Conservation (phyloP, 2,329 filamentous ascomycete genomes). For the Aspergillus viridinutans region DNA sequence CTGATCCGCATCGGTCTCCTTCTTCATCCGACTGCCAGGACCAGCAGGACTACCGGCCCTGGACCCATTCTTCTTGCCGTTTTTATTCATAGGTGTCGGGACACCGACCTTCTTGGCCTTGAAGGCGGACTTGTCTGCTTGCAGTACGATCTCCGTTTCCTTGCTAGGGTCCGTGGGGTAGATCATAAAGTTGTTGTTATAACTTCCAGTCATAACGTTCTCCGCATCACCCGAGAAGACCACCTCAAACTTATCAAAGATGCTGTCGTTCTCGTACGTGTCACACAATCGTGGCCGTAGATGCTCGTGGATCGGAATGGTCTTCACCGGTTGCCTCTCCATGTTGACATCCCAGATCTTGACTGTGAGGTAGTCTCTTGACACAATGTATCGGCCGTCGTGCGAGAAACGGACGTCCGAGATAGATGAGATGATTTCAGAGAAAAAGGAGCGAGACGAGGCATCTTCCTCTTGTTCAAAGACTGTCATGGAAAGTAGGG, state of each 20-base stretch:
- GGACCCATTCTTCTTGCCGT: slow-evolving; percentile 81
- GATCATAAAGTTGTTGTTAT: slow-evolving; percentile 99
- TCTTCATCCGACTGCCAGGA: slow-evolving; percentile 91
- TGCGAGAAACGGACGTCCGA: slow-evolving; percentile 97
- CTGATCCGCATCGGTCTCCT: slow-evolving; percentile 98
- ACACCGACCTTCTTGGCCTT: slow-evolving; percentile 99
- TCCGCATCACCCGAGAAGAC: slow-evolving; percentile 97
- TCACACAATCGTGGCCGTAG: slow-evolving; percentile 90
- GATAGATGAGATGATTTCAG: slow-evolving; percentile 98
- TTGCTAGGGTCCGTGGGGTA: slow-evolving; percentile 94
- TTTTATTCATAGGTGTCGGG: slow-evolving; percentile 91
- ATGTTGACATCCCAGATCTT: slow-evolving; percentile 99
- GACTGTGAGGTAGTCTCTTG: slow-evolving; percentile 94
- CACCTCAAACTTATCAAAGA: slow-evolving; percentile 99
- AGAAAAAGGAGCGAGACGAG: slow-evolving; percentile 96
- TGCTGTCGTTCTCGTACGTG: slow-evolving; percentile 98
- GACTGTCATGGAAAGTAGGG: slow-evolving; percentile 52
- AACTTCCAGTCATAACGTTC: slow-evolving; percentile 99
- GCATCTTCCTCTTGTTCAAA: slow-evolving; percentile 99
- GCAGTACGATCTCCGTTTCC: slow-evolving; percentile 93
- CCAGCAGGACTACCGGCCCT: slow-evolving; percentile 84
- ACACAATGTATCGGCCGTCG: slow-evolving; percentile 94
- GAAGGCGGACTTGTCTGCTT: slow-evolving; percentile 98
- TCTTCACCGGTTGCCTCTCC: slow-evolving; percentile 96
- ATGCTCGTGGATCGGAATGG: slow-evolving; percentile 97